Evolutionary conservation across 2,329 filamentous ascomycete genomes (phyloP), one percentile per base, ranked within the genome.

Genomic region (Trichoderma asperellum): DNA sequence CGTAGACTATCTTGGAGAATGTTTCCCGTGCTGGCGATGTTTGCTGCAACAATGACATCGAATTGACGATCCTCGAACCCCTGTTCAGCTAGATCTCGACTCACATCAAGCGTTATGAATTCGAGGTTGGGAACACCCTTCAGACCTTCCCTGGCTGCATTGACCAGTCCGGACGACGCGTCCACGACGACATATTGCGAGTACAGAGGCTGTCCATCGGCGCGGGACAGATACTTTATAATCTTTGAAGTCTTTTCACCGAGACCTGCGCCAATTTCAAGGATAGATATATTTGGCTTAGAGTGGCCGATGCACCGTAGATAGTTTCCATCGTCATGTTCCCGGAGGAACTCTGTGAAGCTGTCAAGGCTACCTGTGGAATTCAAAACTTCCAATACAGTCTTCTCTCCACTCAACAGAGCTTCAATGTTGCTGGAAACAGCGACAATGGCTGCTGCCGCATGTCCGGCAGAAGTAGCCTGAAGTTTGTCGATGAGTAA

Each of bases 261-360:
- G 32, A 32, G 32, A 32, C 80, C 80, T 10, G 78, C 79, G 3
- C 81, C 81, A 43, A 83, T 75, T 69, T 83, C 81, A 1, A 83
- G 73, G 34, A 83, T 75, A 3, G 76, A 74, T 14, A 82, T 71
- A 12, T 73, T 70, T 1, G 73, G 72, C 5, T 71, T 73, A 4
- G 72, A 74, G 73, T 75, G 21, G 62, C 74, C 8, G 69, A 75
- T 24, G 70, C 72, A 11, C 70, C 68, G 55, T 43, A 62, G 71
- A 49, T 49, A 35, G 66, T 75, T 78, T n/a, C 74, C 78, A 18
- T 10, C 11, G 11, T 61, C 57, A 6, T 55, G 8, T 8, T 12
- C 18, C 8, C 32, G 8, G 12, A 52, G 16, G 10, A n/a, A 24
- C 12, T 49, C 37, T 37, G 57, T 47, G 21, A 66, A 35, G 56